These are phyloP conservation scores for Fusarium setosum DNA, from an alignment of 2,329 filamentous ascomycete species.

Conservation along the genomic window DNA sequence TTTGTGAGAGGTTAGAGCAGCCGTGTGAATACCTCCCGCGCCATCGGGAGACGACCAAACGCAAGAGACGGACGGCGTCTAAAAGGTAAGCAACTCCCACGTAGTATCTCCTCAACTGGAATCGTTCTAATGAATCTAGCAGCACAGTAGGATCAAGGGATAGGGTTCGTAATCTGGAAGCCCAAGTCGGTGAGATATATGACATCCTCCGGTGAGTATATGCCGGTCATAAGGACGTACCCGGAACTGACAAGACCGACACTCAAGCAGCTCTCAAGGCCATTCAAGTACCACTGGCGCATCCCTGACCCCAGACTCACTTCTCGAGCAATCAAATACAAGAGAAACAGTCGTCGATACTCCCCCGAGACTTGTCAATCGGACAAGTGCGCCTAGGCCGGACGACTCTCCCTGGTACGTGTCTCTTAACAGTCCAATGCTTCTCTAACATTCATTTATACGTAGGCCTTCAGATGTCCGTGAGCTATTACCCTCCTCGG, in stretches of 20 bases:
- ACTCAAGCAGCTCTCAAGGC: neutral
- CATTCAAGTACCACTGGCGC: slow-evolving; percentile 16
- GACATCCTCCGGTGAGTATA: slow-evolving; percentile 15
- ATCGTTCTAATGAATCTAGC: neutral
- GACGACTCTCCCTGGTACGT: slow-evolving; percentile 1
- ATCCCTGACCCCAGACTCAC: slow-evolving; percentile 13
- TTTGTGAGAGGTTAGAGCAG: slow-evolving; percentile 32
- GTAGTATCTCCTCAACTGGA: neutral
- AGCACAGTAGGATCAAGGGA: slow-evolving; percentile 1
- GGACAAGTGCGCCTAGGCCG: neutral
- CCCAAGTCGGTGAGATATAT: slow-evolving; percentile 9
- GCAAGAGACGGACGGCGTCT: slow-evolving; percentile 15
- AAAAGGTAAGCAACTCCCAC: slow-evolving; percentile 12
- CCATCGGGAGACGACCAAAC: slow-evolving; percentile 18
- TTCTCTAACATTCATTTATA: neutral
- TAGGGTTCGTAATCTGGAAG: neutral
- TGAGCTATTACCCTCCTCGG: slow-evolving; percentile 3
- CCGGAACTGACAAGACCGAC: accelerated
- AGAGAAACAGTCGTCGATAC: neutral
- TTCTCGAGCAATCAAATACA: slow-evolving; percentile 1
- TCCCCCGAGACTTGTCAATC: neutral
- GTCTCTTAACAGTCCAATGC: neutral
- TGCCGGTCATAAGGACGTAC: neutral
- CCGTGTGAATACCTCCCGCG: slow-evolving; percentile 28
- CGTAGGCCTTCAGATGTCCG: neutral